Conservation (phyloP, 2,329 filamentous ascomycete genomes). For the Neurospora crassa region DNA sequence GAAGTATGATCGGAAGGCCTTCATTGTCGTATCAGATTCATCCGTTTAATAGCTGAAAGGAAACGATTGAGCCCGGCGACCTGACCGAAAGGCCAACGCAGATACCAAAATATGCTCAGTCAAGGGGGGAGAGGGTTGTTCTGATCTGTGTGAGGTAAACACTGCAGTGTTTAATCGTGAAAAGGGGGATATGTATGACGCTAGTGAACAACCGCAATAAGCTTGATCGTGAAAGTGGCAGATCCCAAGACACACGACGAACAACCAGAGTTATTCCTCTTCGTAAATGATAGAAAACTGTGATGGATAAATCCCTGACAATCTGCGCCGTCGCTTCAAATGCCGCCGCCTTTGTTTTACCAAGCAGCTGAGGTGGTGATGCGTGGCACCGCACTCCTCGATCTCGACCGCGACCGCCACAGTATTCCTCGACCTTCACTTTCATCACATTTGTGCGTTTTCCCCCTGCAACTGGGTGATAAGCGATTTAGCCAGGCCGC, state of each 20-base stretch:
- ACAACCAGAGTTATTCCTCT: background rate
- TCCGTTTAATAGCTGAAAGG: background rate
- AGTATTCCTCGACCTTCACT: background rate
- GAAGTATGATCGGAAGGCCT: slow-evolving; percentile 14
- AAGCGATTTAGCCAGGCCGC: background rate
- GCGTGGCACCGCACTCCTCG: background rate
- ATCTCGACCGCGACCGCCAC: background rate
- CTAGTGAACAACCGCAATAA: background rate
- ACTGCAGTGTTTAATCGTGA: background rate
- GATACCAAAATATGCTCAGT: background rate
- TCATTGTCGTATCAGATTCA: slow-evolving; percentile 11
- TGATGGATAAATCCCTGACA: background rate
- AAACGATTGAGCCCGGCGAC: background rate
- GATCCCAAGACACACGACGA: background rate
- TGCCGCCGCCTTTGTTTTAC: background rate
- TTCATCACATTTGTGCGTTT: background rate
- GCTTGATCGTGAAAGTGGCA: background rate
- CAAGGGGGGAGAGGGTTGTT: background rate
- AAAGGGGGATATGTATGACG: background rate
- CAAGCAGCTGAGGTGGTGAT: background rate
- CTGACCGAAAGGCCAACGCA: background rate
- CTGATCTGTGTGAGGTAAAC: background rate
- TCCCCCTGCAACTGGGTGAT: background rate
- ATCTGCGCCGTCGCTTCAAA: background rate
- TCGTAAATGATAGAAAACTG: background rate